Evolutionary conservation across 2,329 filamentous ascomycete species (phyloP).

Genomic region (Paecilomyces sp.): DNA sequence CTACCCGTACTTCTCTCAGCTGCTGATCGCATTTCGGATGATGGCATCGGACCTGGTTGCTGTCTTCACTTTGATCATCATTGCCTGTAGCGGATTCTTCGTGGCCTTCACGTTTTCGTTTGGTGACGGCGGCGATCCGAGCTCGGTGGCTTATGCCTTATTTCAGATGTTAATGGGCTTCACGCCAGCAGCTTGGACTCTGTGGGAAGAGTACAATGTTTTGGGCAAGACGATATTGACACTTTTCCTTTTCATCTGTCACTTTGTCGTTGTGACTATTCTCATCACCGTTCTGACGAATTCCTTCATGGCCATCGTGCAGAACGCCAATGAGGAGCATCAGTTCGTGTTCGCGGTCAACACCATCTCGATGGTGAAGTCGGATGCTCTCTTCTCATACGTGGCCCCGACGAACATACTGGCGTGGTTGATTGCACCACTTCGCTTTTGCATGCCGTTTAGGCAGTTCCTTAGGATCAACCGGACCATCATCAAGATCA

Average conservation of each 20-base stretch:
- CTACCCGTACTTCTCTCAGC: slow-evolving; percentile 91
- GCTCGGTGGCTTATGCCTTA: slow-evolving; percentile 76
- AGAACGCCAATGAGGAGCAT: slow-evolving; percentile 89
- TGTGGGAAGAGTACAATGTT: slow-evolving; percentile 73
- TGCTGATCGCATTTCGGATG: slow-evolving; percentile 86
- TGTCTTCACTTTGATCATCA: slow-evolving; percentile 74
- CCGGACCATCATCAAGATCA: slow-evolving; percentile 82
- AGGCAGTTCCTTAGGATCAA: slow-evolving; percentile 78
- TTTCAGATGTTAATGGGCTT: slow-evolving; percentile 96
- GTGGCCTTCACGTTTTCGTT: slow-evolving; percentile 86
- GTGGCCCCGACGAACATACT: slow-evolving; percentile 86
- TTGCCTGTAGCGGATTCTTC: slow-evolving; percentile 89
- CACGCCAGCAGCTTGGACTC: slow-evolving; percentile 88
- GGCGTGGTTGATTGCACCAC: slow-evolving; percentile 78
- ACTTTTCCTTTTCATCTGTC: slow-evolving; percentile 85
- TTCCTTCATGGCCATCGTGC: slow-evolving; percentile 90
- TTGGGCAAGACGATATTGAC: slow-evolving; percentile 70
- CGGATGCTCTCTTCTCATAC: slow-evolving; percentile 92
- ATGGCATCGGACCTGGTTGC: slow-evolving; percentile 89
- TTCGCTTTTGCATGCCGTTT: slow-evolving; percentile 74
- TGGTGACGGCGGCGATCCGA: slow-evolving; percentile 60
- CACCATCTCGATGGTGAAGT: slow-evolving; percentile 96
- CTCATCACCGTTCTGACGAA: slow-evolving; percentile 94
- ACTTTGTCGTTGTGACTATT: slow-evolving; percentile 91
- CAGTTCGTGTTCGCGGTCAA: slow-evolving; percentile 92